These are phyloP conservation scores for Backusella morwellensis DNA, from an alignment of 192 early-diverging fungal genomes.

Conservation along the genomic window DNA sequence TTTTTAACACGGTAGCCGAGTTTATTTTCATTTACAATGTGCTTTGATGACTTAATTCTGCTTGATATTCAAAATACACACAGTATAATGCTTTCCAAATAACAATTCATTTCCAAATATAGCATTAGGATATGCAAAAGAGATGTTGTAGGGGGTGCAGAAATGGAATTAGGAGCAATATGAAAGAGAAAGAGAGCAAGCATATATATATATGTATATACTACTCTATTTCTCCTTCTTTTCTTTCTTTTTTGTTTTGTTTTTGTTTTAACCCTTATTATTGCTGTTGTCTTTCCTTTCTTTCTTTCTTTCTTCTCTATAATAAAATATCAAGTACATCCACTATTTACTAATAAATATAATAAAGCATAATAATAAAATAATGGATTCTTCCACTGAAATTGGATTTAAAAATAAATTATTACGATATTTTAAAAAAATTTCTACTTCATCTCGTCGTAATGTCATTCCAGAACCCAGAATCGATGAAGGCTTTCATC, in stretches of 20 bases:
- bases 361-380: neutral
- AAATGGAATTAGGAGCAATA: conserved; percentile 7
- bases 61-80: neutral
- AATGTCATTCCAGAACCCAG: conserved; percentile 8
- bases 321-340: neutral
- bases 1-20: neutral
- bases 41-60: neutral
- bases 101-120: neutral
- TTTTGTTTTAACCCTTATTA: neutral
- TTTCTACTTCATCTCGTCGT: conserved; percentile 1
- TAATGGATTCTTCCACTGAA: neutral
- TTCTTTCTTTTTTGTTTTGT: neutral
- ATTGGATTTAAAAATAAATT: conserved; percentile 3
- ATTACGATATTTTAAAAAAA: neutral
- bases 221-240: conserved; percentile 1
- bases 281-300: neutral
- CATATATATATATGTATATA: neutral
- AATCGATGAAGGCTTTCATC: conserved; percentile 12
- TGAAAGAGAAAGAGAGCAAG: neutral
- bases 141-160: neutral
- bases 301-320: neutral
- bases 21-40: neutral
- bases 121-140: neutral
- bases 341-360: neutral
- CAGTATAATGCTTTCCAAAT: neutral